phyloP scores from a whole-genome alignment of 2,329 filamentous ascomycete genomes.

The Paraphoma chrysanthemicola region DNA sequence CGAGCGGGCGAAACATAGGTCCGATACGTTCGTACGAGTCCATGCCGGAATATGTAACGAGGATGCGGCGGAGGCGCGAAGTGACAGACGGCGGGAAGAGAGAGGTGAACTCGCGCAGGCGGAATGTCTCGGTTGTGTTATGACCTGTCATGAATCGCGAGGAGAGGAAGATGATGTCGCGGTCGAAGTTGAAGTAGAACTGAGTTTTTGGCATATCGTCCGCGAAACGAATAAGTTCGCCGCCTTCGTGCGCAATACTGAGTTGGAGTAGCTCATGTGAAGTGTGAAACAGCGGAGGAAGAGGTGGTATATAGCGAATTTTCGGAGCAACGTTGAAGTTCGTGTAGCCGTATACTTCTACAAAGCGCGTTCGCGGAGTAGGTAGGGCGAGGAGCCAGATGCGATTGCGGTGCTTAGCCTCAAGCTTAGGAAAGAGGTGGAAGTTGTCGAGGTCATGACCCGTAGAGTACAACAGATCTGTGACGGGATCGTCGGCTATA shows the following conservation, averaged over 20 bases:
- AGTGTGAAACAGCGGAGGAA: slow-evolving; percentile 15
- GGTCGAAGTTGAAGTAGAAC: slow-evolving; percentile 18
- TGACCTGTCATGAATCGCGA: slow-evolving; percentile 10
- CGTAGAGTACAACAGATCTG: not conserved
- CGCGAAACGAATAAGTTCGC: slow-evolving; percentile 10
- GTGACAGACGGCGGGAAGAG: not conserved
- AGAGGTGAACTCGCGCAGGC: slow-evolving; percentile 7
- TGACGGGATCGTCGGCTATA: not conserved
- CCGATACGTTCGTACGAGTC: slow-evolving; percentile 10
- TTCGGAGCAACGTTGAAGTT: slow-evolving; percentile 4
- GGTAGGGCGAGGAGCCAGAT: slow-evolving; percentile 14
- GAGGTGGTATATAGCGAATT: slow-evolving; percentile 15
- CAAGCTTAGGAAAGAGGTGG: not conserved
- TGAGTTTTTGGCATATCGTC: not conserved
- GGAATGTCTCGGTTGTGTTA: slow-evolving; percentile 10
- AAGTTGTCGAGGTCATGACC: slow-evolving; percentile 1
- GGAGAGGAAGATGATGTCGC: slow-evolving; percentile 17
- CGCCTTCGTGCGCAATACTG: slow-evolving; percentile 13
- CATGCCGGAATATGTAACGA: slow-evolving; percentile 9
- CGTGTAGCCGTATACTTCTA: slow-evolving; percentile 19
- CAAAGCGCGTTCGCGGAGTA: slow-evolving; percentile 14
- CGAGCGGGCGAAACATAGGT: slow-evolving; percentile 4
- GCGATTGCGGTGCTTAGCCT: not conserved
- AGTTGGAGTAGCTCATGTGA: slow-evolving; percentile 9
- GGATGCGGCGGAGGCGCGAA: not conserved